Base-by-base conservation (phyloP, 257 asterid species). In the Solanum paucissectum region DNA sequence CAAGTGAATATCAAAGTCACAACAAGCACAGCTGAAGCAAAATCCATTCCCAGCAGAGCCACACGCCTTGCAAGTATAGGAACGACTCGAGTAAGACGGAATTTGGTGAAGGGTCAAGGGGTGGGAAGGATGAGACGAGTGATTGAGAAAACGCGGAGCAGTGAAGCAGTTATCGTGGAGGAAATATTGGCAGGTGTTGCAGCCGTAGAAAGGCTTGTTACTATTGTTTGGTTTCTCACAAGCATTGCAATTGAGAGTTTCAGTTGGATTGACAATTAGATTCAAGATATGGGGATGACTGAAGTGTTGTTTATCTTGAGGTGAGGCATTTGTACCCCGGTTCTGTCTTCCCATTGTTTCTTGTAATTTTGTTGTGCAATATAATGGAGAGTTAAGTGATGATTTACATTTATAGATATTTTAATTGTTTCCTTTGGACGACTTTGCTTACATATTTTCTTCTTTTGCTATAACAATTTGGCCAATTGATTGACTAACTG, bases 61-160 rank as follows among this genome's bases (percentile, higher is more conserved):
- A 46, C 94, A 90, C 2, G 90, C 89, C 5, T 88, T 49, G 89
- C 93, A 89, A 40, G 76, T 49, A 74, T n/a, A 89, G 18, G 89
- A 76, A 64, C 83, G 29, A 44, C 23, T 27, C 2, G 87, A 14
- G 34, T 89, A 91, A 0, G 91, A 77, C 4, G 94, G 91, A 52
- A 42, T 42, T 7, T 88, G 90, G 55, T 85, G 89, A 34, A 92
- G 92, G 36, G 92, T 90, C 37, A 90, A 83, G 44, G 92, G 87
- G 32, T 91, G 90, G 9, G 52, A 34, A 27, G 88, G 90, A 71
- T 90, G 93, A 42, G 89, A 83, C 0, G 90, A 85, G 83, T 89
- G 94, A 4, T 87, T 25, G 46, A 89, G 90, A 62, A 88, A 90
- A 32, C 90, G 92, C 1, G 93, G 92, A 23, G 90, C 86, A 29